Percentiles rank a stretch among this genome's conserved stretches.
Evolutionary conservation across 108 stramenopile species (phyloP).

Genomic region (Skeletonema tropicum): DNA sequence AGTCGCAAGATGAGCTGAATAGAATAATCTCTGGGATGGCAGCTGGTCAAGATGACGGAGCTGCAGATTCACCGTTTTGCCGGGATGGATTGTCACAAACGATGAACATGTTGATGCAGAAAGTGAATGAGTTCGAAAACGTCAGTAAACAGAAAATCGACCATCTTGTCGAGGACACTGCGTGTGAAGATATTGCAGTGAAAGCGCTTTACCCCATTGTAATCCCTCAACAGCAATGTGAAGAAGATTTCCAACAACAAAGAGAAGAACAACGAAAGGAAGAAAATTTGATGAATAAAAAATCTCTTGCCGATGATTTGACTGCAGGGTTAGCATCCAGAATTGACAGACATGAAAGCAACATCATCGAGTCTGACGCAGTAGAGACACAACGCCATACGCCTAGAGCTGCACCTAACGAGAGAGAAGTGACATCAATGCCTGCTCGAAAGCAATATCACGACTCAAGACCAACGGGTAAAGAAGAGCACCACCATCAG

Average conservation of each 20-base stretch:
- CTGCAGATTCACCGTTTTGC: background rate
- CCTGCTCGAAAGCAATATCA: no score
- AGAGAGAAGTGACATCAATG: background rate
- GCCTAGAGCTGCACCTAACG: background rate
- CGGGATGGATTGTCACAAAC: slow-evolving; percentile 1
- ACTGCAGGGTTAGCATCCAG: slow-evolving; percentile 9
- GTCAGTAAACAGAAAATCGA: background rate
- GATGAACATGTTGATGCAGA: background rate
- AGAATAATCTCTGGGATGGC: background rate
- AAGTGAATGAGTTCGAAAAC: background rate
- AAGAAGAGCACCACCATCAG: no score
- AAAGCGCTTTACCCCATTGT: background rate
- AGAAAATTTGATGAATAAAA: background rate
- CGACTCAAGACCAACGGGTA: no score
- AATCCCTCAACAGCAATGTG: background rate
- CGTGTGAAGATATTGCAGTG: background rate
- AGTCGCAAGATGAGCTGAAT: background rate
- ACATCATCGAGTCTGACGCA: background rate
- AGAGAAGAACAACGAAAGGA: slow-evolving; percentile 18
- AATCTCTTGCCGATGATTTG: slow-evolving; percentile 49
- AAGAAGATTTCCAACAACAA: background rate
- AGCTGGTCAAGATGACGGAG: background rate
- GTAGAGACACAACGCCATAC: background rate
- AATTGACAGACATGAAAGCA: background rate
- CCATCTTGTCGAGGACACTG: background rate